Evolutionary conservation across 495 filamentous ascomycete species (phyloP).

Genomic region (Immersiella caudata): DNA sequence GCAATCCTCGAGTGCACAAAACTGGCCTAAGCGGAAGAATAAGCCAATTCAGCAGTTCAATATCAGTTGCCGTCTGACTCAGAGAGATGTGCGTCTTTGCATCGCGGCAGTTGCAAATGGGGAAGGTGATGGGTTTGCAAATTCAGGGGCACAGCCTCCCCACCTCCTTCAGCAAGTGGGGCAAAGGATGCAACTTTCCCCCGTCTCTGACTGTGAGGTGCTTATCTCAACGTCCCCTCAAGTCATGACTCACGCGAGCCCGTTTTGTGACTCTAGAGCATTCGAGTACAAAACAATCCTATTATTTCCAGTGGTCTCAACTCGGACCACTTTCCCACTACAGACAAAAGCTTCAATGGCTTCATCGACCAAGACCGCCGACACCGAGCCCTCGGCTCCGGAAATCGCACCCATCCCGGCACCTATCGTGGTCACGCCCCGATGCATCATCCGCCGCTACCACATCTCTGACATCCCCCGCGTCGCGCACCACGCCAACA

Average conservation of each 20-base stretch:
- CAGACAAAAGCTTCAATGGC: neutral
- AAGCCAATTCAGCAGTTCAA: neutral
- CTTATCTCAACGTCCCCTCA: neutral
- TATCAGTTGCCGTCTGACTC: no score
- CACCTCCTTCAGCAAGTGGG: neutral
- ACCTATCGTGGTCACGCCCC: neutral
- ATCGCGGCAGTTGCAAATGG: no score
- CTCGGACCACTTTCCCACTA: neutral
- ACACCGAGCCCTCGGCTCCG: neutral
- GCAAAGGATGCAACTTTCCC: neutral
- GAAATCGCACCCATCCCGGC: neutral
- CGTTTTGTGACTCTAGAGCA: neutral
- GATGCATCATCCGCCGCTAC: conserved; percentile 38
- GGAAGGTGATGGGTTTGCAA: neutral
- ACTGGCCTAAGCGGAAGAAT: neutral
- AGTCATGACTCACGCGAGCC: neutral
- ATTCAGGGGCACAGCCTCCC: neutral
- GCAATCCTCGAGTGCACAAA: conserved; percentile 6
- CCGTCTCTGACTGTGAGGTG: neutral
- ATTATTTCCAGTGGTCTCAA: neutral
- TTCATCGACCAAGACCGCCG: neutral
- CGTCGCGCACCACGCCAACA: conserved; percentile 33
- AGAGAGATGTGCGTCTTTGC: no score
- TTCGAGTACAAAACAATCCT: neutral
- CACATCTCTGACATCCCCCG: conserved; percentile 33